These are phyloP conservation scores for Pseudocercospora cruenta DNA, from an alignment of 2,329 filamentous ascomycete species.

Conservation along the genomic window DNA sequence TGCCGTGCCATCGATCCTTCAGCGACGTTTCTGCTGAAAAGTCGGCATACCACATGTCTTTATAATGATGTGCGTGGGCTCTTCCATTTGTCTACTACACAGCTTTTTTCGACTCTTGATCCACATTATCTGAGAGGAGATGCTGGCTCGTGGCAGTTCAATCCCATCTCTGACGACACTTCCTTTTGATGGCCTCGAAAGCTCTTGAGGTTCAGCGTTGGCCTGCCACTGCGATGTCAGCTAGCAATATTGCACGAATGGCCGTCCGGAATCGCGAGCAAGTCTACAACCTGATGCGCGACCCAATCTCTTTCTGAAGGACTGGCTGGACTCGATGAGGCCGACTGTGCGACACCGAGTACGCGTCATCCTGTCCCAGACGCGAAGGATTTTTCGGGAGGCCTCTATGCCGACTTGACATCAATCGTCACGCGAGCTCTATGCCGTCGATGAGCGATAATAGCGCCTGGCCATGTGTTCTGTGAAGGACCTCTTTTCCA, in stretches of 20 bases:
- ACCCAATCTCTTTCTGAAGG: no score
- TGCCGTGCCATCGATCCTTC: not conserved
- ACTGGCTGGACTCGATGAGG: no score
- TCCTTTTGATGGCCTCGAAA: not conserved
- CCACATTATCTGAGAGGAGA: not conserved
- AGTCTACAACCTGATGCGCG: not conserved
- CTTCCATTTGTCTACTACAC: not conserved
- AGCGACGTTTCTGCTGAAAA: not conserved
- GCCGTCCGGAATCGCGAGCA: not conserved
- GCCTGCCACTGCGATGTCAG: no score
- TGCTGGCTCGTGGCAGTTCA: not conserved
- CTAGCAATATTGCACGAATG: no score
- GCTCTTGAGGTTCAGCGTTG: not conserved
- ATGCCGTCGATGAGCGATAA: not conserved
- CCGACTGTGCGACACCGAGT: not conserved
- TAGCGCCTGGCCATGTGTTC: not conserved
- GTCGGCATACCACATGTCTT: constrained; percentile 1
- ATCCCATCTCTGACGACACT: not conserved
- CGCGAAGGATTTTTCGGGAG: not conserved
- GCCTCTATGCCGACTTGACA: not conserved
- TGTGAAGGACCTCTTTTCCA: not conserved
- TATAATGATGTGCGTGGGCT: not conserved
- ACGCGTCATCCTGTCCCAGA: not conserved
- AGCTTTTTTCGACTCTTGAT: not conserved
- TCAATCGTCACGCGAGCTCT: not conserved